Percentiles rank a stretch among this genome's conserved stretches.
Evolutionary conservation across 148 eudicot genomes (phyloP).

Genomic region (Gaultheria prostrata): DNA sequence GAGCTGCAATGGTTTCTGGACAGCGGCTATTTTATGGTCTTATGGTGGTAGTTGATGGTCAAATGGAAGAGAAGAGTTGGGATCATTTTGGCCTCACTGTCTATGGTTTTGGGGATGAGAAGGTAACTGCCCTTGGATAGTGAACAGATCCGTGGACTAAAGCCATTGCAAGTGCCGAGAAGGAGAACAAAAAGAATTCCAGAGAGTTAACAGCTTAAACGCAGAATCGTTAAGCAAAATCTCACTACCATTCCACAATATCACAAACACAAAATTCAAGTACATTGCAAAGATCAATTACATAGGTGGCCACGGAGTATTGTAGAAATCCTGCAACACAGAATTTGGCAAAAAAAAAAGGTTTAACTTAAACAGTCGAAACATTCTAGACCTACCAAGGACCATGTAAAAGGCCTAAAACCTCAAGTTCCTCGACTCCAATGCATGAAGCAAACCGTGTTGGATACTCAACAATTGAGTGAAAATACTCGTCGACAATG

Average conservation of each 20-base stretch:
- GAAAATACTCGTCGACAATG: too few species aligned
- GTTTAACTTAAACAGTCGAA: neutral
- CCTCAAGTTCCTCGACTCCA: neutral
- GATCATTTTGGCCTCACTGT: neutral
- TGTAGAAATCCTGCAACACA: neutral
- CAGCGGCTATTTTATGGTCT: neutral
- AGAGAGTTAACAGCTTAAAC: neutral
- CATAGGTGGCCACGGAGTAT: neutral
- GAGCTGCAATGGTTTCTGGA: neutral
- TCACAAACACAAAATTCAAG: neutral
- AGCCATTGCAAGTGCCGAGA: neutral
- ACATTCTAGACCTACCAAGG: neutral
- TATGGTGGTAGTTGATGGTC: neutral
- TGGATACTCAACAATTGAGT: neutral
- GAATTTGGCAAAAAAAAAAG: neutral
- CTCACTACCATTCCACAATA: neutral
- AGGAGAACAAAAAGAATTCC: neutral
- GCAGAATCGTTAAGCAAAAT: neutral
- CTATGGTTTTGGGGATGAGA: neutral
- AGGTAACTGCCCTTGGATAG: neutral
- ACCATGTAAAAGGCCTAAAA: neutral
- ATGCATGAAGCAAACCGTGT: neutral
- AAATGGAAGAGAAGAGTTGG: neutral
- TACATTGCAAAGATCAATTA: neutral
- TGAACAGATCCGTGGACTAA: neutral